These are phyloP conservation scores for Rhodosporidiobolus odoratus DNA, from an alignment of 768 basidiomycete species.

Conservation along the genomic window DNA sequence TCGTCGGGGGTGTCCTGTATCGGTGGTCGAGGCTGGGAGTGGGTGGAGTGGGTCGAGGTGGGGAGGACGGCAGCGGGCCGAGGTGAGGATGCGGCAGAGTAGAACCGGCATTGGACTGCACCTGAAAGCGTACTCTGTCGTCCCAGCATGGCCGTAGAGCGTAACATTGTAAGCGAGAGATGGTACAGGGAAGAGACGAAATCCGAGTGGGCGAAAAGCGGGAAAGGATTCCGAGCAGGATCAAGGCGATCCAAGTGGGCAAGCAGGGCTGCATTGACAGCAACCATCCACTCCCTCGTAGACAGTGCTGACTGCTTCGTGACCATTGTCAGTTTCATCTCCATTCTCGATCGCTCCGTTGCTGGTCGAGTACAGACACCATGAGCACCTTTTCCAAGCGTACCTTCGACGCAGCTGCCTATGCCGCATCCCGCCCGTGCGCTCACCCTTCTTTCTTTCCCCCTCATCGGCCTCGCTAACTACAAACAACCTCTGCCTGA, in stretches of 20 bases:
- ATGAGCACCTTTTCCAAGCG: slow-evolving; percentile 75
- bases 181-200: too few species aligned
- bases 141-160: background rate
- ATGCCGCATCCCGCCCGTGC: slow-evolving; percentile 59
- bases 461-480: background rate
- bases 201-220: too few species aligned
- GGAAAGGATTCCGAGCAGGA: too few species aligned
- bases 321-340: background rate
- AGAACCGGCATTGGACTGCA: background rate
- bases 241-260: too few species aligned
- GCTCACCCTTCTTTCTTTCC: background rate
- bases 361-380: background rate
- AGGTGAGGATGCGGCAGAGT: background rate
- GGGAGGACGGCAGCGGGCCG: slow-evolving; percentile 1
- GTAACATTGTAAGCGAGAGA: too few species aligned
- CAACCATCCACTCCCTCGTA: too few species aligned
- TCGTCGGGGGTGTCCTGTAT: background rate
- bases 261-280: too few species aligned
- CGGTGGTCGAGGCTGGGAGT: background rate
- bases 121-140: background rate
- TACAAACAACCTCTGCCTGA: slow-evolving; percentile 56
- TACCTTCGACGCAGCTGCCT: slow-evolving; percentile 62
- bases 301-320: too few species aligned
- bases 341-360: background rate
- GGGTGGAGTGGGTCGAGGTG: background rate